Evolutionary conservation across 2,329 filamentous ascomycete species (phyloP), one percentile per base, ranked within the genome.

Genomic region (Pestalotiopsis sp.): DNA sequence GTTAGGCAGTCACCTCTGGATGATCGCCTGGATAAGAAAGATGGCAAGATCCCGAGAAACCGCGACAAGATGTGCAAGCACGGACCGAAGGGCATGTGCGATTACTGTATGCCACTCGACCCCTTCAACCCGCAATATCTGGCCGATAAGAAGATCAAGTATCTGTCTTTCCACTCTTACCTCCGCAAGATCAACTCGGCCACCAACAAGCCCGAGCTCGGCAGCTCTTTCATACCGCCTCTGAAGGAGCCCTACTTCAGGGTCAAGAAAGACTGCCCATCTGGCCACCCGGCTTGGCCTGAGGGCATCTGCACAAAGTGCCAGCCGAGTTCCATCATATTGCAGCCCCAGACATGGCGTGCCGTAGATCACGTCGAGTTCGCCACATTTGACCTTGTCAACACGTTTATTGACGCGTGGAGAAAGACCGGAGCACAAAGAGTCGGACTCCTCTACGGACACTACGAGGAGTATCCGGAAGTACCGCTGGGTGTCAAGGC

Each of bases 291-390:
- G 20, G 89, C 92, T 57, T 99, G 96, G 91, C 96, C 96, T 3
- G 94, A 97, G 75, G 96, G 96, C 17, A 98, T 99, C 73, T 99
- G 96, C 83, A 97, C 93, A 69, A 99, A 98, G 80, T 99, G 96
- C 75, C 97, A 99, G 78, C 96, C 96, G 7, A 97, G 95, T 72
- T 95, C 96, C 68, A 99, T 99, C 77, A 97, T 94, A 12, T 84
- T 99, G 66, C 95, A 98, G 77, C 94, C 94, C 4, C 96, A 99
- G 80, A 87, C 92, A 23, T 99, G 95, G 80, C 93, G 96, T 65
- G 98, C 96, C 93, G 95, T 99, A 3, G 96, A 99, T 76, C 96
- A 99, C 79, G 96, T 99, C 71, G 97, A 99, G 80, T 98, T 99
- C 78, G 91, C 95, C 1, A 91, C 93, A 1, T 91, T 94, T 3